Evolutionary conservation across 2,329 filamentous ascomycete species (phyloP).

Genomic region (Penicillium sp.): DNA sequence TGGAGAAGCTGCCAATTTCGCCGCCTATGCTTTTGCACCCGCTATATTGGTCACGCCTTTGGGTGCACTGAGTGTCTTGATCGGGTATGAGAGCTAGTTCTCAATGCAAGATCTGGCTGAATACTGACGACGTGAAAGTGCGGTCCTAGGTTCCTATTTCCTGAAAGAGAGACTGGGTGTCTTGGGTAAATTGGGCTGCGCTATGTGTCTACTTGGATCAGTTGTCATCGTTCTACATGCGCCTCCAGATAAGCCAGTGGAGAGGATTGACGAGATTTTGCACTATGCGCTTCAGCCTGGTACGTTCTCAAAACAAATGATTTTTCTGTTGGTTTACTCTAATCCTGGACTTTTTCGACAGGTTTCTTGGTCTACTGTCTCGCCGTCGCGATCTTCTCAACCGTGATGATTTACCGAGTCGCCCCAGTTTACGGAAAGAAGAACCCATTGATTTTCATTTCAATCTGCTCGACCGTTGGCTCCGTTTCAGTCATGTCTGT

Average conservation of each 20-base stretch:
- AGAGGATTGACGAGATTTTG: slow-evolving; percentile 90
- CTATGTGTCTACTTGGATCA: slow-evolving; percentile 92
- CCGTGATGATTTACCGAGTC: slow-evolving; percentile 95
- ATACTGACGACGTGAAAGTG: slow-evolving; percentile 53
- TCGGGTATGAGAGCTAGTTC: slow-evolving; percentile 63
- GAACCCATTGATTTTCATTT: slow-evolving; percentile 95
- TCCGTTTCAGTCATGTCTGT: slow-evolving; percentile 99
- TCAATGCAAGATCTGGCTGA: slow-evolving; percentile 2
- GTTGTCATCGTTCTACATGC: slow-evolving; percentile 98
- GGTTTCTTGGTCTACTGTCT: slow-evolving; percentile 89
- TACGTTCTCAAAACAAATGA: slow-evolving; percentile 49
- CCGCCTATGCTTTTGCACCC: slow-evolving; percentile 95
- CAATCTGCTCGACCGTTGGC: slow-evolving; percentile 95
- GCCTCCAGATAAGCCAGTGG: slow-evolving; percentile 87
- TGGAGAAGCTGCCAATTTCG: slow-evolving; percentile 96
- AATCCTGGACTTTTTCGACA: slow-evolving; percentile 43
- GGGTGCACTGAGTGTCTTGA: slow-evolving; percentile 90
- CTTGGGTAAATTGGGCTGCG: slow-evolving; percentile 91
- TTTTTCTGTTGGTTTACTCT: background rate
- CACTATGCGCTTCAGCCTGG: slow-evolving; percentile 89
- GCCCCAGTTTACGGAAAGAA: slow-evolving; percentile 89
- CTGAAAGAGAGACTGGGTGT: slow-evolving; percentile 87
- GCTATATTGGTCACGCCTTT: slow-evolving; percentile 98
- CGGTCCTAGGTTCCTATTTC: slow-evolving; percentile 93
- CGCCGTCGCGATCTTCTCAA: slow-evolving; percentile 79